Conservation (phyloP, 2,329 filamentous ascomycete species). For the Fusarium zealandicum region DNA sequence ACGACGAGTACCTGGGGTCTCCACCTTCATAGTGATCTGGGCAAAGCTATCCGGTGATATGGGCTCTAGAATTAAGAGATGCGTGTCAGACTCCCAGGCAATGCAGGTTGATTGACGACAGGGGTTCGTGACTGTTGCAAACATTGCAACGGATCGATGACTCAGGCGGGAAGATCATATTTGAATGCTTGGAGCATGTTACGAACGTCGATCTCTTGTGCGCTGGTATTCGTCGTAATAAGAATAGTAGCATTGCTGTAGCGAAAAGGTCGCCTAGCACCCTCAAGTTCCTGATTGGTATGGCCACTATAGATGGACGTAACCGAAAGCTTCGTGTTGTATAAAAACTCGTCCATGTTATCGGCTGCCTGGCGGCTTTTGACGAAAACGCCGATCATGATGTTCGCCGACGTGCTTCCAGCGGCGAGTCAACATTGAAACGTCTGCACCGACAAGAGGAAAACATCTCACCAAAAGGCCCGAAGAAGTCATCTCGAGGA, state of each 20-base stretch:
- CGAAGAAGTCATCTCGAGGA: too few relatives aligned
- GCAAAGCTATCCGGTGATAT: too few relatives aligned
- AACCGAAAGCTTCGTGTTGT: slow-evolving; percentile 78
- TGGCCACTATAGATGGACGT: slow-evolving; percentile 90
- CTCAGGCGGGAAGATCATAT: slow-evolving; percentile 90
- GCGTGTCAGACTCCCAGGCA: too few relatives aligned
- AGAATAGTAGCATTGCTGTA: slow-evolving; percentile 77
- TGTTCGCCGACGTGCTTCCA: slow-evolving; percentile 82
- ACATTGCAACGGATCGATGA: too few relatives aligned
- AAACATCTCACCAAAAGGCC: too few relatives aligned
- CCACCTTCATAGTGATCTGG: too few relatives aligned
- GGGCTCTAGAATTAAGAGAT: too few relatives aligned
- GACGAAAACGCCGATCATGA: slow-evolving; percentile 88
- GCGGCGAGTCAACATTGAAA: too few relatives aligned
- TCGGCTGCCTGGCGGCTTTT: slow-evolving; percentile 83
- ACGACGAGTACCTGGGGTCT: slow-evolving; percentile 34
- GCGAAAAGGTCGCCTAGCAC: slow-evolving; percentile 86
- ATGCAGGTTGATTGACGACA: too few relatives aligned
- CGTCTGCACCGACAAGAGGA: too few relatives aligned
- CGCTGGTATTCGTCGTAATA: slow-evolving; percentile 84
- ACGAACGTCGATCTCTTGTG: slow-evolving; percentile 86
- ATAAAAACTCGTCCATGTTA: slow-evolving; percentile 85
- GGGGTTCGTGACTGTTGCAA: too few relatives aligned
- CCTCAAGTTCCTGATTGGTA: slow-evolving; percentile 90
- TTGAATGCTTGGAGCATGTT: slow-evolving; percentile 94